Evolutionary conservation across 202 grass and related monocot genomes (phyloP).

Genomic region (Cymbopogon flexuosus): DNA sequence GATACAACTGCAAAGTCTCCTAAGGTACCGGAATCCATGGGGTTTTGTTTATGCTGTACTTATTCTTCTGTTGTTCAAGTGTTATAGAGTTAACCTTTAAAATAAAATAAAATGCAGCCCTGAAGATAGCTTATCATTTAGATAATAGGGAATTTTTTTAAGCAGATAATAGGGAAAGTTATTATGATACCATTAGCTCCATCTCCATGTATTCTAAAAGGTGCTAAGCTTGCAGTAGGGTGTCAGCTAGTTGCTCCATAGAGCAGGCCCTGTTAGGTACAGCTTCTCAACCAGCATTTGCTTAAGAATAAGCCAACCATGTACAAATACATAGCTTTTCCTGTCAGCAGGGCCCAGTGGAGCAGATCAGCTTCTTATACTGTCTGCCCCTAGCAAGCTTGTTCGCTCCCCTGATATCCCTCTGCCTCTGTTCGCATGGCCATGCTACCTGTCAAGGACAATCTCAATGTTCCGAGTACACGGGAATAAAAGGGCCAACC

Average conservation of each 20-base stretch:
- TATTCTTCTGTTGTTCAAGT: constrained; percentile 23
- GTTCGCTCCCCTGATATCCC: neutral
- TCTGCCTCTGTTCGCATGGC: neutral
- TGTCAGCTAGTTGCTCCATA: neutral
- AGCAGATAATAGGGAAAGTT: constrained; percentile 2
- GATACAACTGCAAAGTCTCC: constrained; percentile 87
- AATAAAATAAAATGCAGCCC: constrained; percentile 16
- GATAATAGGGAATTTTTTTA: neutral
- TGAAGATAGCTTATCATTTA: neutral
- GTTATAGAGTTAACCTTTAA: constrained; percentile 1
- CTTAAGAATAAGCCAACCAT: neutral
- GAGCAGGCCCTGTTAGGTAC: neutral
- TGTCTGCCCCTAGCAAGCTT: neutral
- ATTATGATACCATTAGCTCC: neutral
- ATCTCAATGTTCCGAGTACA: too few relatives aligned
- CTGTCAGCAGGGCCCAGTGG: neutral
- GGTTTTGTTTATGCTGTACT: neutral
- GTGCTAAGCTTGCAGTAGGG: neutral
- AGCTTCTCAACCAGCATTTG: neutral
- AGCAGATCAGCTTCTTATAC: neutral
- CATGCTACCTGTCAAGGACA: neutral
- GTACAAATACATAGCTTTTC: neutral
- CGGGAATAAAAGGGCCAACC: too few relatives aligned
- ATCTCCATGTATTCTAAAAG: neutral
- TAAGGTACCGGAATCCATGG: constrained; percentile 52